A percentile compares a stretch with the other conserved stretches of the same genome.
These are phyloP conservation scores for Cocos nucifera DNA, from an alignment of 176 grass and related monocot species.

Conservation along the genomic window DNA sequence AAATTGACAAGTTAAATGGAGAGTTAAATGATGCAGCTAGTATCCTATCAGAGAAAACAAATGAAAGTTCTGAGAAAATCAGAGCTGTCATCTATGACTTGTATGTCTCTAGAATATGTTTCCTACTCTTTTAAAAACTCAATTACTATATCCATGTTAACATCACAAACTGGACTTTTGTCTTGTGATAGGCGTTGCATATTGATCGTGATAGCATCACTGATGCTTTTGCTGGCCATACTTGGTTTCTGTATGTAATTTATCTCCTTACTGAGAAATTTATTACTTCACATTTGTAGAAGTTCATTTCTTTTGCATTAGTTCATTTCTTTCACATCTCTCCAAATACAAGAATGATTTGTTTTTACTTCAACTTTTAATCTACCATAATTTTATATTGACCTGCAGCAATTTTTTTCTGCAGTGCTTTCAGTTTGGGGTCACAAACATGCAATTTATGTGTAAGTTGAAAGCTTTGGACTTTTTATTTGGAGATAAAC, in stretches of 20 bases:
- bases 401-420: neutral
- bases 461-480: constrained; percentile 33
- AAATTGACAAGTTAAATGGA: constrained; percentile 72
- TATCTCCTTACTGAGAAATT: neutral
- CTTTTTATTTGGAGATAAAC: neutral
- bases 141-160: neutral
- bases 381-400: neutral
- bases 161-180: constrained; percentile 6
- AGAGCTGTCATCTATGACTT: constrained; percentile 51
- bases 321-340: neutral
- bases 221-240: constrained; percentile 68
- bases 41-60: constrained; percentile 59
- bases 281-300: too few relatives aligned
- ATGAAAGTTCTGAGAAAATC: constrained; percentile 67
- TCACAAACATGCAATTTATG: constrained; percentile 56
- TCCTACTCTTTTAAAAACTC: constrained; percentile 11
- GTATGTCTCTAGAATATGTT: constrained; percentile 28
- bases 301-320: neutral
- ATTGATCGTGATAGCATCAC: constrained; percentile 54
- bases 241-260: constrained; percentile 63
- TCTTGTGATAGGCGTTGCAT: constrained; percentile 38
- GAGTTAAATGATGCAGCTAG: constrained; percentile 62
- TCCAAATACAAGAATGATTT: neutral
- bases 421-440: constrained; percentile 59
- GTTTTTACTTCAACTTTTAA: neutral